A percentile compares a stretch with the other conserved stretches of the same genome.
Evolutionary conservation across 306 rosid genomes (phyloP).

Genomic region (Dryas alaskensis): DNA sequence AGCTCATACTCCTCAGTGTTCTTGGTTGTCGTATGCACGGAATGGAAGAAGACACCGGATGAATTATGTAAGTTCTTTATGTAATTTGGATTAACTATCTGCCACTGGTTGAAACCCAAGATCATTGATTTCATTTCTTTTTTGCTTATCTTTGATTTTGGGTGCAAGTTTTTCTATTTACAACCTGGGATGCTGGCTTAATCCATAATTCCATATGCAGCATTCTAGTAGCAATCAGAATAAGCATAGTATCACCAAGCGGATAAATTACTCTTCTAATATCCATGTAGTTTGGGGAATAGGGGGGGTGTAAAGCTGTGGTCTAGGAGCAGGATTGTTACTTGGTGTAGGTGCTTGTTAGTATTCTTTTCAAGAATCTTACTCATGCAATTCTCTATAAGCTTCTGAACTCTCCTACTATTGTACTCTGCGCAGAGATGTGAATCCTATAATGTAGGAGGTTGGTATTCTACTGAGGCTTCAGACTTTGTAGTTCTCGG

Average conservation of each 20-base stretch:
- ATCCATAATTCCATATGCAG: background rate
- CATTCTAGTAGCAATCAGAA: background rate
- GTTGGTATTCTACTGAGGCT: constrained; percentile 50
- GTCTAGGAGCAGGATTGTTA: constrained; percentile 2
- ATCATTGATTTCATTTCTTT: background rate
- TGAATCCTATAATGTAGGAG: constrained; percentile 46
- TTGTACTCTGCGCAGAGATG: constrained; percentile 55
- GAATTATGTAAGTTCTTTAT: constrained; percentile 60
- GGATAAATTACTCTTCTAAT: background rate
- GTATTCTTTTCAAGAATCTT: background rate
- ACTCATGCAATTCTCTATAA: background rate
- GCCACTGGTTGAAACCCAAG: background rate
- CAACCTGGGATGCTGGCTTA: background rate
- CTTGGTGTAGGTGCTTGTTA: background rate
- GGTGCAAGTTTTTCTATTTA: background rate
- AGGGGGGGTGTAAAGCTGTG: background rate
- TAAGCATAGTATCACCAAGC: background rate
- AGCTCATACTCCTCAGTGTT: constrained; percentile 58
- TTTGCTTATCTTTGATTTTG: background rate
- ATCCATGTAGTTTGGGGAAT: background rate
- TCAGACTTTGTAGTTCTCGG: constrained; percentile 42
- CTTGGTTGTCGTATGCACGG: constrained; percentile 31
- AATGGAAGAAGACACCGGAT: constrained; percentile 62
- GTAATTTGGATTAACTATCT: constrained; percentile 8
- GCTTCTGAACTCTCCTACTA: background rate